Evolutionary conservation across 768 basidiomycete species (phyloP).

Genomic region (Boletales sp.): DNA sequence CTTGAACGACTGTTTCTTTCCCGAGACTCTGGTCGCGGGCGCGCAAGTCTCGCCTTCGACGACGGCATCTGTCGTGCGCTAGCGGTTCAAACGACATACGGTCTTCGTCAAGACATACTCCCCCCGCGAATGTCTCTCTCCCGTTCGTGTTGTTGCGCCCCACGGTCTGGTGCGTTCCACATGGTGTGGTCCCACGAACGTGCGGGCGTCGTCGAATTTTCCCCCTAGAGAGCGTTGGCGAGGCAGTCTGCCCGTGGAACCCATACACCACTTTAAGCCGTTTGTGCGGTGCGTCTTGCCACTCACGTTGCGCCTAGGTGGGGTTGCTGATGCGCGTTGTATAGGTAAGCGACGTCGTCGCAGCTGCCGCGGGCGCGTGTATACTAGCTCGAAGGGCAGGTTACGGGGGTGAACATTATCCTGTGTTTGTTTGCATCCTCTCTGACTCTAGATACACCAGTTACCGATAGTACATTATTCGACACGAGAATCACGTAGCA

Average conservation of each 20-base stretch:
- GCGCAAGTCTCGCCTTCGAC: not conserved
- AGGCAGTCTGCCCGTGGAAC: conserved; percentile 37
- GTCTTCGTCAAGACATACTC: conserved; percentile 45
- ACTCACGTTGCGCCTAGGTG: not conserved
- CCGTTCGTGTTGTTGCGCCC: conserved; percentile 52
- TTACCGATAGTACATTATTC: no score
- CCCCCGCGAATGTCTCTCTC: conserved; percentile 16
- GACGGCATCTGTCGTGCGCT: conserved; percentile 35
- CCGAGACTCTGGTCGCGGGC: conserved; percentile 30
- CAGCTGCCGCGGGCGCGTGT: no score
- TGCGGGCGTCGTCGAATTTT: conserved; percentile 12
- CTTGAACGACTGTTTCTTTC: conserved; percentile 54
- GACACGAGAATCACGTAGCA: no score
- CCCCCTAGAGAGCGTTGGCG: conserved; percentile 47
- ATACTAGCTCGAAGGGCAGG: no score
- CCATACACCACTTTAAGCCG: conserved; percentile 63
- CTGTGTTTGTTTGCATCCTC: no score
- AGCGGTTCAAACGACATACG: conserved; percentile 46
- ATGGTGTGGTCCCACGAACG: conserved; percentile 51
- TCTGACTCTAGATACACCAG: no score
- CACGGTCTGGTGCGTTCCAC: conserved; percentile 39
- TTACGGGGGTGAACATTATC: no score
- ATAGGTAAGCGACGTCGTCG: no score
- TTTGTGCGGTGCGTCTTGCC: conserved; percentile 39
- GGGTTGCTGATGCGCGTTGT: no score